These are phyloP conservation scores for Malus orientalis DNA, from an alignment of 306 rosid genomes.

Conservation along the genomic window DNA sequence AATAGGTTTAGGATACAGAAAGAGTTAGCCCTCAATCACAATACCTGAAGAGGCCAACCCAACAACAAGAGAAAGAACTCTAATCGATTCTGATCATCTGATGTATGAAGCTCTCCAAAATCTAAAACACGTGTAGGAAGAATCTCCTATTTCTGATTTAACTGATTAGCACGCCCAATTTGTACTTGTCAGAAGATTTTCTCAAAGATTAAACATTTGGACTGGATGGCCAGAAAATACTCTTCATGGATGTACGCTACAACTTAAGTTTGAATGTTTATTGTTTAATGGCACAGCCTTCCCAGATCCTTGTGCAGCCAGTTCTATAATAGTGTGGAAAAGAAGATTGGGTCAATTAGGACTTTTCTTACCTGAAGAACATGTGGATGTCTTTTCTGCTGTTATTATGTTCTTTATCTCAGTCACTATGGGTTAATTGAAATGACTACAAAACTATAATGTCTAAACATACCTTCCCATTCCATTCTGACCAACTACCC, in stretches of 20 bases:
- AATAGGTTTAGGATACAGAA: neutral
- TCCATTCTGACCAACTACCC: slow-evolving; percentile 99
- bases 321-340: neutral
- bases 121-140: neutral
- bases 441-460: slow-evolving; percentile 10
- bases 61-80: neutral
- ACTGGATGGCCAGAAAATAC: neutral
- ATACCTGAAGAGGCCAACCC: neutral
- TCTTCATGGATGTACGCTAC: neutral
- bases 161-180: no score
- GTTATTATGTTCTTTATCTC: neutral
- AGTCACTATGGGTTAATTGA: neutral
- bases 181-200: neutral
- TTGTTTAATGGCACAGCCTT: neutral
- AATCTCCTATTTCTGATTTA: neutral
- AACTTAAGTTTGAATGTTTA: neutral
- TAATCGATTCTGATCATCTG: neutral
- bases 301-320: neutral
- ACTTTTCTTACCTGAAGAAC: neutral
- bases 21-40: neutral
- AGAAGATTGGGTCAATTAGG: neutral
- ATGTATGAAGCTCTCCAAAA: neutral
- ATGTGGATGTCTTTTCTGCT: neutral
- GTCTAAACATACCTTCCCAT: slow-evolving; percentile 76
- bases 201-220: neutral